phyloP scores from a whole-genome alignment of 768 basidiomycete genomes.

The Boletales sp. region DNA sequence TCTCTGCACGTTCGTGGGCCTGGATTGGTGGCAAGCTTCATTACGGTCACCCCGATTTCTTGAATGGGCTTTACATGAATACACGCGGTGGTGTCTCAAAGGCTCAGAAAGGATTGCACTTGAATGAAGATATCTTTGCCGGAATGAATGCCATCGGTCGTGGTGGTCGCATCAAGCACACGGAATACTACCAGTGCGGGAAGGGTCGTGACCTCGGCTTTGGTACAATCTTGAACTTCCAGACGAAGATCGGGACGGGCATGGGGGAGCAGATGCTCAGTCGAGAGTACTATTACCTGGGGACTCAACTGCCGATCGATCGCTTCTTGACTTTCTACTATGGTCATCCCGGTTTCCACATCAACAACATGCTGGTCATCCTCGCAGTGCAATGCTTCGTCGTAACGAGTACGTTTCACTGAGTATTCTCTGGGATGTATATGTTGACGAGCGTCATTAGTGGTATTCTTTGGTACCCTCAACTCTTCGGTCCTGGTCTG shows the following conservation, averaged over 20 bases:
- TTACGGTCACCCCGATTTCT: conserved; percentile 99
- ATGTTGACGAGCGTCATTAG: conserved; percentile 38
- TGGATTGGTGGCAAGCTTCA: conserved; percentile 99
- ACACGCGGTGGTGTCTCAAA: conserved; percentile 98
- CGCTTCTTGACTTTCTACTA: conserved; percentile 99
- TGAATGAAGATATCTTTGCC: conserved; percentile 99
- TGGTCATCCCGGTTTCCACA: conserved; percentile 98
- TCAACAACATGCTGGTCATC: conserved; percentile 99
- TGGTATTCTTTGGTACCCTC: conserved; percentile 93
- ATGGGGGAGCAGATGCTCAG: conserved; percentile 99
- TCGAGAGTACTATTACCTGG: conserved; percentile 97
- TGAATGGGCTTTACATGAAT: conserved; percentile 96
- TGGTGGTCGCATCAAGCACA: conserved; percentile 97
- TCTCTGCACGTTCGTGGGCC: conserved; percentile 91
- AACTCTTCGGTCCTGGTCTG: conserved; percentile 81
- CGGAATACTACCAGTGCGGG: conserved; percentile 98
- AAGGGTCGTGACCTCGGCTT: conserved; percentile 99
- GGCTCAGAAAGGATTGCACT: conserved; percentile 97
- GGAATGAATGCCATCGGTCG: conserved; percentile 98
- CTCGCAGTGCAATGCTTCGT: conserved; percentile 95
- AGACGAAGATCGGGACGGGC: conserved; percentile 99
- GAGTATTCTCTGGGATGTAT: background rate
- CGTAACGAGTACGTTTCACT: conserved; percentile 65
- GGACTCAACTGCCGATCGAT: conserved; percentile 96
- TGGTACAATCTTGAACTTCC: conserved; percentile 98